Percentiles rank a stretch among this genome's conserved stretches.
Conservation (phyloP, 129 eudicot species). For the Sambucus nigra region DNA sequence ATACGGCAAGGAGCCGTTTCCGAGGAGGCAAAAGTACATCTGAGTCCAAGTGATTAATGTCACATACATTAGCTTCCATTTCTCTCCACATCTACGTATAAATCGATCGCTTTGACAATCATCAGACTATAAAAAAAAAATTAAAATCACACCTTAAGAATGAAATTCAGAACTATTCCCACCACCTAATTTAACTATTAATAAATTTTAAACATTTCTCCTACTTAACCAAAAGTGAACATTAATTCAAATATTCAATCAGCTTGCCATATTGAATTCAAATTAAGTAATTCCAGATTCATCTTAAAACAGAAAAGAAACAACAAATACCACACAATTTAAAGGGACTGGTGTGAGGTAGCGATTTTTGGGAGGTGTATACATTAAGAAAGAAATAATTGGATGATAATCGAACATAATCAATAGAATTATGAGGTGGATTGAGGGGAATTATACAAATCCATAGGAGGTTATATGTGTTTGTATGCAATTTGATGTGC, state of each 20-base stretch:
- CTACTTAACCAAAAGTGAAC: conserved; percentile 5
- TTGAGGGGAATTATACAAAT: conserved; percentile 29
- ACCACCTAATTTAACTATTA: conserved; percentile 13
- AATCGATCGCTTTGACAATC: conserved; percentile 21
- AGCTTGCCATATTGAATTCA: neutral
- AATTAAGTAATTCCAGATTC: conserved; percentile 20
- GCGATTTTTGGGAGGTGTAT: conserved; percentile 1
- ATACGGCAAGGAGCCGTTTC: conserved; percentile 73
- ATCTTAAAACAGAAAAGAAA: conserved; percentile 11
- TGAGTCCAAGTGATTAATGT: conserved; percentile 47
- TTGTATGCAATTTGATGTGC: conserved; percentile 6
- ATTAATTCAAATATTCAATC: conserved; percentile 17
- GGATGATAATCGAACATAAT: conserved; percentile 11
- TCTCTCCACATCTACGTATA: conserved; percentile 29
- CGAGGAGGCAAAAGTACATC: conserved; percentile 92
- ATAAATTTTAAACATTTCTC: conserved; percentile 4
- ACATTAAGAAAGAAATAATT: conserved; percentile 5
- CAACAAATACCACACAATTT: neutral
- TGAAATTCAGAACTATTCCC: conserved; percentile 7
- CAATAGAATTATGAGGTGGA: conserved; percentile 15
- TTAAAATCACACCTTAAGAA: conserved; percentile 19
- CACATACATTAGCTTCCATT: conserved; percentile 57
- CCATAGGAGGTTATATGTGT: conserved; percentile 15
- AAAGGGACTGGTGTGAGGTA: neutral
- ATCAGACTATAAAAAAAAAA: conserved; percentile 20